Conservation (phyloP, 352 stramenopile species). For the Pythium phragmiticola region DNA sequence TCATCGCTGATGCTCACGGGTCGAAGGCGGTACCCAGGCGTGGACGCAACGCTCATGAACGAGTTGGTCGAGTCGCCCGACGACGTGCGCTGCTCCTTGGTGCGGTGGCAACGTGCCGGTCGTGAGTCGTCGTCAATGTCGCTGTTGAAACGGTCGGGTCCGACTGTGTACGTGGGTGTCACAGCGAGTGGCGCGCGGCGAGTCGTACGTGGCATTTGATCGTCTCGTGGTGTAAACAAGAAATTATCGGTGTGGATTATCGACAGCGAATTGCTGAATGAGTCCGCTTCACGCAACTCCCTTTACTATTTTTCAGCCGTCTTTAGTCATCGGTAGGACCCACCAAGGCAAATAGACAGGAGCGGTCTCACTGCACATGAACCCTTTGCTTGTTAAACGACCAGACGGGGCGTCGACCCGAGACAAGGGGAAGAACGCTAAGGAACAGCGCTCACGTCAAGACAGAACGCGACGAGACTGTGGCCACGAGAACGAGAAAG, state of each 20-base stretch:
- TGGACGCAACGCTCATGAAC: conserved; percentile 15
- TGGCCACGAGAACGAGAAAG: neutral
- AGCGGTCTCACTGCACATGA: too few species aligned
- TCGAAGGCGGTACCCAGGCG: conserved; percentile 9
- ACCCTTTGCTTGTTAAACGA: too few species aligned
- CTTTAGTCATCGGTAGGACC: too few species aligned
- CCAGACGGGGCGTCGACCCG: neutral
- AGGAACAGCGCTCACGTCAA: neutral
- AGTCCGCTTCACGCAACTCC: neutral
- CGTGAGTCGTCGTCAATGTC: neutral
- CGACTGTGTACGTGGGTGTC: conserved; percentile 10
- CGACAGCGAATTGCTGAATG: neutral
- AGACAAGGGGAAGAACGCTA: conserved; percentile 8
- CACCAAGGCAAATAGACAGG: too few species aligned
- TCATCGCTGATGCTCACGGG: conserved; percentile 23
- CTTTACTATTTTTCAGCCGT: too few species aligned
- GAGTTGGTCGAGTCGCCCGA: conserved; percentile 19
- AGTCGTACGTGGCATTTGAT: neutral
- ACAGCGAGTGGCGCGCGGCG: neutral
- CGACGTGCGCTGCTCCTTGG: conserved; percentile 14
- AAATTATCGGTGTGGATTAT: neutral
- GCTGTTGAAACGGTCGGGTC: neutral
- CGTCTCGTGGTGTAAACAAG: neutral
- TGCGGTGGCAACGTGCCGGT: neutral
- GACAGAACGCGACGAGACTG: neutral